Base-by-base conservation (phyloP, 192 early-diverging fungal genomes). In the Backusella westeae region DNA sequence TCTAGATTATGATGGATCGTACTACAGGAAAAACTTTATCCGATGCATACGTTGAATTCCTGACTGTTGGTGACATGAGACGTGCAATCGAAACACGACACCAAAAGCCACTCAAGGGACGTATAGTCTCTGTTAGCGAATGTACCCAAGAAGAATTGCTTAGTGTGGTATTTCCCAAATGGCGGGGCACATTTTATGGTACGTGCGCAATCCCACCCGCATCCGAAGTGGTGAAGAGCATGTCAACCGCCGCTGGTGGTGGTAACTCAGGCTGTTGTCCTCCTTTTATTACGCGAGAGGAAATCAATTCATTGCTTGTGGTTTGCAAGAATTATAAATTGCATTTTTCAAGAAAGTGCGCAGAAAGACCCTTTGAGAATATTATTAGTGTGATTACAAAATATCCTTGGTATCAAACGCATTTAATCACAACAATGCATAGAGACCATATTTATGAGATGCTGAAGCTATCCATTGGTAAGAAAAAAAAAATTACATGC, bases 251-350 rank as follows among this genome's bases (percentile, higher is more conserved):
- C 10, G 74, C 74, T 15, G 74, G 74, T 4, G 74, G 70, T 12
- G 70, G 36, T 77, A 67, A 36, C 1, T 36, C 46, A 26, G 63
- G n/a, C 38, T 63, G 21, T 42, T 70, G 75, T 5, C 77, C 84
- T 19, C 71, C 83, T 15, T 87, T 90, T 71, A 71, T 94, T 15
- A 86, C 87, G 3, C 80, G 92, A 21, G 90, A 94, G 32, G 92
- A 95, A 77, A 94, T 95, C 72, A 92, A 89, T 75, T 83, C 88
- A 0, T 66, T 95, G 6, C 78, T 95, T 10, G 81, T 88, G 0
- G 82, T 91, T 2, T 94, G 93, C 75, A 86, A 90, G 32, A 91
- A 94, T 69, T 92, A 92, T 76, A 94, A 91, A 83, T 91, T 91
- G 15, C 92, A 92, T 74, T 94, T 92, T 73, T 89, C 91, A 21